Base-by-base conservation (phyloP, 2,329 filamentous ascomycete genomes). In the Thelonectria blattea region DNA sequence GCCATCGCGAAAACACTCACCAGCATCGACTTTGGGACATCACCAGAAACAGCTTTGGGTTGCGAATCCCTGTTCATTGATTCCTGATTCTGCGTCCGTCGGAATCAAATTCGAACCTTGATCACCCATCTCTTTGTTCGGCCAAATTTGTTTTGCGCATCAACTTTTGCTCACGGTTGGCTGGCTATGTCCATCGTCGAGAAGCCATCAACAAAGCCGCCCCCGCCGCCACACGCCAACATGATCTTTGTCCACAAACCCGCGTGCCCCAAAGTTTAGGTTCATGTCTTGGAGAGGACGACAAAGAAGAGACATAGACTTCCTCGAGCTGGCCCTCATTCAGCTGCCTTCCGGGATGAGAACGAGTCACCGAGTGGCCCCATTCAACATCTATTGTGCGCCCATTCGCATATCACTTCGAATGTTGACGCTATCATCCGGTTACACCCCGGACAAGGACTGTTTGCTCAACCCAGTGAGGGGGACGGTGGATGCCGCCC, bases 161-260 rank as follows among this genome's bases (percentile, higher is more conserved):
- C 10, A 45, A 43, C 24, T 27, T 43, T 18, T 37, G 15, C 32
- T 20, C 32, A 51, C 49, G 37, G 27, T 56, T 51, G 54, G 22
- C 30, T 15, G 32, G 27, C 20, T 24, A 24, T 18, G 30, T 52
- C 6, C 22, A 20, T 41, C 51, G 48, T 48, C 49, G 27, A 30
- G 27, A 30, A 52, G 47, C 51, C 41, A 34, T 52, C 37, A 49
- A 47, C 39, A 59, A 39, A 46, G 49, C 46, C 63, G 32, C 30
- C 57, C 47, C 58, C 58, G 58, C 64, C 51, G 39, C 57, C 65
- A 68, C 45, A 47, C 15, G 7, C 63, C 66, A 70, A 61, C 57
- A 71, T 69, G 69, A 52, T 64, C 69, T 70, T 70, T 71, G 68
- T 70, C 65, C 65, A 63, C 62, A 50, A 52, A 52, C 39, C 43